Percentiles rank a stretch among this genome's conserved stretches.
These are phyloP conservation scores for Prunella vulgaris DNA, from an alignment of 257 asterid species.

Conservation along the genomic window DNA sequence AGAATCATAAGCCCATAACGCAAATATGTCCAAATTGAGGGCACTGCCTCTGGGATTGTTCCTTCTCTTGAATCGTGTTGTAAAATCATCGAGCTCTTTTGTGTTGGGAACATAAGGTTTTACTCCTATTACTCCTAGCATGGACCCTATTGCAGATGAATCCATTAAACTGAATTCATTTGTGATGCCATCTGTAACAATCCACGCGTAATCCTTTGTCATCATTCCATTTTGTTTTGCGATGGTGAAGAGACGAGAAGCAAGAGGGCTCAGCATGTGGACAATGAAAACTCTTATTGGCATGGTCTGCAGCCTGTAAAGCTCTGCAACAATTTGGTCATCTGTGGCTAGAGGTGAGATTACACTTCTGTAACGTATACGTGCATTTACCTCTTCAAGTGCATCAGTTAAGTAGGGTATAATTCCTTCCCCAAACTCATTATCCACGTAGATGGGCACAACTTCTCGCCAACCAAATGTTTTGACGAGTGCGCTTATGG, in stretches of 20 bases:
- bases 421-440: conserved; percentile 42
- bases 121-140: conserved; percentile 25
- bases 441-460: conserved; percentile 26
- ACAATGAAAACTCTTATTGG: conserved; percentile 42
- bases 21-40: conserved; percentile 8
- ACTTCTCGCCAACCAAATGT: conserved; percentile 41
- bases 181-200: conserved; percentile 25
- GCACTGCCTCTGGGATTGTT: neutral
- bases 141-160: conserved; percentile 11
- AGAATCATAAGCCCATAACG: conserved; percentile 23
- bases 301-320: conserved; percentile 38
- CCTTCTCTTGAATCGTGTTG: neutral
- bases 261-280: conserved; percentile 30
- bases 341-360: conserved; percentile 31
- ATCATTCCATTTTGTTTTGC: conserved; percentile 24
- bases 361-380: conserved; percentile 34
- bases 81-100: conserved; percentile 8
- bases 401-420: conserved; percentile 33
- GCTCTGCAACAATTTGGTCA: conserved; percentile 34
- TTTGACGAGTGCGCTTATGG: conserved; percentile 25
- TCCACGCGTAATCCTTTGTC: conserved; percentile 30
- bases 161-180: conserved; percentile 13
- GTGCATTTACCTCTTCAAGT: conserved; percentile 25
- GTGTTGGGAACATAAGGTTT: conserved; percentile 14
- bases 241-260: conserved; percentile 26